Evolutionary conservation across 352 stramenopile species (phyloP).

Genomic region (Globisporangium heterothallicum): DNA sequence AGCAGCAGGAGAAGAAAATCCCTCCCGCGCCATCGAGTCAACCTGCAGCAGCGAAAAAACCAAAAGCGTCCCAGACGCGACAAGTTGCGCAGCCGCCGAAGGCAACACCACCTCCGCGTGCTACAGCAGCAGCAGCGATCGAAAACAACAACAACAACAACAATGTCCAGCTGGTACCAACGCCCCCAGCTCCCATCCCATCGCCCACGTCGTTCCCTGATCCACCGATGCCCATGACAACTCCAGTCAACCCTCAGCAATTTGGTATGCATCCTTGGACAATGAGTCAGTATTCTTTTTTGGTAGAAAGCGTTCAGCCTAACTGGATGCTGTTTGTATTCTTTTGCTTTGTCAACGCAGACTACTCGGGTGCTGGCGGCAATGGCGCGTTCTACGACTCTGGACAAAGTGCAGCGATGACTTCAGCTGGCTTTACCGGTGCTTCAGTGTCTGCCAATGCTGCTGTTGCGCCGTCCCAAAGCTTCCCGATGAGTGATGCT

Average conservation of each 20-base stretch:
- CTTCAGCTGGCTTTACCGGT: constrained; percentile 15
- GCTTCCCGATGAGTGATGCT: constrained; percentile 27
- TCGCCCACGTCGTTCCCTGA: constrained; percentile 39
- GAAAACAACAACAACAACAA: constrained; percentile 6
- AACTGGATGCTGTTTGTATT: background rate
- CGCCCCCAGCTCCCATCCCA: constrained; percentile 6
- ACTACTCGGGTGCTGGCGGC: background rate
- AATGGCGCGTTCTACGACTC: constrained; percentile 10
- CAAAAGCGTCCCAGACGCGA: background rate
- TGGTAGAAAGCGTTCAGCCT: background rate
- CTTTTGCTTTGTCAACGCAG: background rate
- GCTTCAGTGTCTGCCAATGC: constrained; percentile 17
- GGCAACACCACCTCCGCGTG: background rate
- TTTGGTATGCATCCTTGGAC: constrained; percentile 6
- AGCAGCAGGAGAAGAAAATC: constrained; percentile 11
- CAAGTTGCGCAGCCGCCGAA: background rate
- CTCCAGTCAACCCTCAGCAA: constrained; percentile 5
- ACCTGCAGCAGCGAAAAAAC: background rate
- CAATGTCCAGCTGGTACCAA: constrained; percentile 3
- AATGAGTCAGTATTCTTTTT: too few species aligned
- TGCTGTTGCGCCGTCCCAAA: constrained; percentile 16
- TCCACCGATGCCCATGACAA: constrained; percentile 30
- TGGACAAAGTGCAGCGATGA: constrained; percentile 10
- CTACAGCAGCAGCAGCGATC: background rate
- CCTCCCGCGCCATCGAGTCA: too few species aligned